Base-by-base conservation (phyloP, 495 filamentous ascomycete genomes). In the Neurospora sp. region DNA sequence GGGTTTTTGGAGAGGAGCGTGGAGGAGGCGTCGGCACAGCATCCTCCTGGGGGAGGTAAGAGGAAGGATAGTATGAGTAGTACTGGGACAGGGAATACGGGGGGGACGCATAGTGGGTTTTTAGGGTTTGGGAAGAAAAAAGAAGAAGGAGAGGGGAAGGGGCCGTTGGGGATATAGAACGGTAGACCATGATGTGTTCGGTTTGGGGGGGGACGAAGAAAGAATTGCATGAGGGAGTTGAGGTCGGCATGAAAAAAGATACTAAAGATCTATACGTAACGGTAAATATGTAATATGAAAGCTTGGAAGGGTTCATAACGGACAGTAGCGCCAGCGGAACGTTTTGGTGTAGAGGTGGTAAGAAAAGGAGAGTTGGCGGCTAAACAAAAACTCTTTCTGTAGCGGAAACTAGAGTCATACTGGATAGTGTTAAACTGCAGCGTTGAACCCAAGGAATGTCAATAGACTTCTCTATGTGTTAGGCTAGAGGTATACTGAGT, bases 1-100 rank as follows among this genome's bases (percentile, higher is more conserved):
- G 92, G 91, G 44, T 97, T 97, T 79, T 81, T 97, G 12, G 93
- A 97, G 78, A 86, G 93, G 72, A 93, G 95, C 81, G 92, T 92
- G 9, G 87, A 90, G 72, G 89, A 92, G 75, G 88, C 84, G 27
- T 66, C 54, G 23, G 54, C 54, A 6, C 54, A 66, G 54, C 20
- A 20, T 20, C 14, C 5, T 44, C 42, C 42, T 14, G 42, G 40
- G 14, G 73, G 35, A 31, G 74, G 48, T 35, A 70, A 80, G 40
- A 76, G 85, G 69, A 85, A 87, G 73, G 83, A 82, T 46, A 86
- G 84, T 74, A 76, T 82, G 75, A 78, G 79, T 5, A 79, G 78
- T 70, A 77, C 79, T 7, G 74, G 74, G 5, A 79, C 80, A 69
- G 77, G 80, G 73, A 81, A 84, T 18, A 81, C 80, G 12, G 76